Base-by-base conservation (phyloP, 192 early-diverging fungal species). In the Rhizophagus prolifer region DNA sequence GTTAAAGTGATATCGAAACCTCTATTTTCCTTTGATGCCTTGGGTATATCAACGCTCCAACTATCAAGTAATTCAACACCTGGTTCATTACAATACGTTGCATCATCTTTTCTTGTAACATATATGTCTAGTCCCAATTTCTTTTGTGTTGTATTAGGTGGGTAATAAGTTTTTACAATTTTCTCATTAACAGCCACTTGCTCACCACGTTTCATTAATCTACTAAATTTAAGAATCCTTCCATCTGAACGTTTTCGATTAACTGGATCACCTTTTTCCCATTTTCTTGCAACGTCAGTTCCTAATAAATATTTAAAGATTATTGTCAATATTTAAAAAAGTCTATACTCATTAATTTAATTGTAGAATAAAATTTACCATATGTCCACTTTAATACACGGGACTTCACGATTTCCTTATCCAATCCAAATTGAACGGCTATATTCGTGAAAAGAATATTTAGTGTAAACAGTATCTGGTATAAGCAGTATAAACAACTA, bases 341-440 rank as follows among this genome's bases (percentile, higher is more conserved):
- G 5, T 64, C 13, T 9, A 7, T 28, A 12, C n/a, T 16, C 28
- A 9, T 31, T 14, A 14, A 10, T 30, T 64, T 12, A 16, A 19
- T 38, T 31, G 25, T 64, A 6, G 26, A 64, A 64, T 19, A 28
- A 16, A 64, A 31, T 31, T 31, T 64, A 64, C 63, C 63, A 64
- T 64, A 64, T 30, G 63, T 64, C 63, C 63, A 64, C 26, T 64
- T 64, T 28, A 64, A 64, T 28, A 64, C 30, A 31, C 63, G 25
- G 21, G 25, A 6, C 0, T 16, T 30, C 1, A 87, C 80, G 1
- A 80, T 75, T n/a, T 75, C 46, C 10, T 84, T 82, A 13, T 78
- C 75, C 30, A 85, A 6, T 2, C 87, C 87, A 78, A 82, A 85
- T 72, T 84, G 82, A 10, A 86, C 87, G 0, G 87, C 87, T 31